Evolutionary conservation across 2,329 filamentous ascomycete species (phyloP).

Genomic region (Penicillium fuscoglaucum): DNA sequence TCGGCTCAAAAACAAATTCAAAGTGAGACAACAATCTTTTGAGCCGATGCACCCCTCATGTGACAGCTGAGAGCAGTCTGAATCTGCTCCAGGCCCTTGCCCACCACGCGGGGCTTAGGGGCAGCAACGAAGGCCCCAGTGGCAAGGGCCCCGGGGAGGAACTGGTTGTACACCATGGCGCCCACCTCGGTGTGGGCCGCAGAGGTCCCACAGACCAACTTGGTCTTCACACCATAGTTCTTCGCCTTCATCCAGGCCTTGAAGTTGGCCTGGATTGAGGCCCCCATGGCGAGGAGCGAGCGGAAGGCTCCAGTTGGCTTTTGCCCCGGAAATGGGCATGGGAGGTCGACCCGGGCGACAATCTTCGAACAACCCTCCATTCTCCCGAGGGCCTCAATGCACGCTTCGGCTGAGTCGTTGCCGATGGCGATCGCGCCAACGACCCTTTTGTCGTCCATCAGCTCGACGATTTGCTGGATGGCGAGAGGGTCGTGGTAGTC

Average conservation of each 20-base stretch:
- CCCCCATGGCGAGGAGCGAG: not conserved
- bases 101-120: not conserved
- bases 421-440: slow-evolving; percentile 4
- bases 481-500: slow-evolving; percentile 3
- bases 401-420: slow-evolving; percentile 6
- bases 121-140: not conserved
- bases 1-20: not conserved
- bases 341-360: not conserved
- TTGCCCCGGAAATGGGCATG: not conserved
- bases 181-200: not conserved
- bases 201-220: not conserved
- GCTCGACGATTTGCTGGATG: not conserved
- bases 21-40: slow-evolving; percentile 1
- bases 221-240: not conserved
- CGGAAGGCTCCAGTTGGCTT: not conserved
- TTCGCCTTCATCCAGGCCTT: not conserved
- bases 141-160: slow-evolving; percentile 1
- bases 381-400: slow-evolving; percentile 2
- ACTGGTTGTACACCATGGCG: not conserved
- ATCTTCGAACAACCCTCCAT: not conserved
- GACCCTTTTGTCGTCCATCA: not conserved
- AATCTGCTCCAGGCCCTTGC: not conserved
- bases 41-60: not conserved
- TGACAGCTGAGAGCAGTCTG: not conserved
- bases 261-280: not conserved